Conservation (phyloP, 2,329 filamentous ascomycete species). For the Calonectria pteridis region DNA sequence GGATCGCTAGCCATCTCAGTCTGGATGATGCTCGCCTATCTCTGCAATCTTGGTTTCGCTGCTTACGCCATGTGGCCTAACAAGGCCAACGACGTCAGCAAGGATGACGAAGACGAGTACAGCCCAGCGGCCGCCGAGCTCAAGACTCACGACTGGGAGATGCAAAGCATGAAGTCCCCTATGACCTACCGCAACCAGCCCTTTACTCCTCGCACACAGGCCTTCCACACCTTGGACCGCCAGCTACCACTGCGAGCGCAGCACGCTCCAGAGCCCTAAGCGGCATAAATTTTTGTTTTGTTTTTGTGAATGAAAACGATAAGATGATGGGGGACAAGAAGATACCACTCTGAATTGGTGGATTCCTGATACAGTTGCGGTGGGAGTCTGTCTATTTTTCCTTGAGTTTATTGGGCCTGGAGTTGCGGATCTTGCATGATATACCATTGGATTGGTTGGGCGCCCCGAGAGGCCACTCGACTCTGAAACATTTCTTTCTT, state of each 20-base stretch:
- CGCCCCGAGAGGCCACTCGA: slow-evolving; percentile 5
- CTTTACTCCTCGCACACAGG: slow-evolving; percentile 75
- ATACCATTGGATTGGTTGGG: slow-evolving; percentile 16
- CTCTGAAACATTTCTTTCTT: slow-evolving; percentile 19
- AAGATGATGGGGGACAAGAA: neutral
- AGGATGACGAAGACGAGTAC: slow-evolving; percentile 59
- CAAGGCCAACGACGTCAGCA: slow-evolving; percentile 61
- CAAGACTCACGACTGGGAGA: slow-evolving; percentile 67
- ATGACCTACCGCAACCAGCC: slow-evolving; percentile 53
- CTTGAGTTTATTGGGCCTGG: slow-evolving; percentile 17
- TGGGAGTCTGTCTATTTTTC: slow-evolving; percentile 5
- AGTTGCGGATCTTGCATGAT: slow-evolving; percentile 21
- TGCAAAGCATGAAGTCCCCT: slow-evolving; percentile 63
- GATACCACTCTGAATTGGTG: neutral
- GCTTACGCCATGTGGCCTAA: slow-evolving; percentile 71
- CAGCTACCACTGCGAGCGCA: slow-evolving; percentile 64
- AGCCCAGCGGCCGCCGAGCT: slow-evolving; percentile 47
- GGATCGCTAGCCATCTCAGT: slow-evolving; percentile 73
- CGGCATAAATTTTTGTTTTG: neutral
- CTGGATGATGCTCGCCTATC: slow-evolving; percentile 77
- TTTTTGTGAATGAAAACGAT: neutral
- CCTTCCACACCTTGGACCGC: slow-evolving; percentile 73
- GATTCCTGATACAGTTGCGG: neutral
- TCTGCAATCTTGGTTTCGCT: slow-evolving; percentile 69
- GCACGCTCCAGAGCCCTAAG: slow-evolving; percentile 23